A percentile compares a stretch with the other conserved stretches of the same genome.
Evolutionary conservation across 768 basidiomycete genomes (phyloP).

Genomic region (Russula sp.): DNA sequence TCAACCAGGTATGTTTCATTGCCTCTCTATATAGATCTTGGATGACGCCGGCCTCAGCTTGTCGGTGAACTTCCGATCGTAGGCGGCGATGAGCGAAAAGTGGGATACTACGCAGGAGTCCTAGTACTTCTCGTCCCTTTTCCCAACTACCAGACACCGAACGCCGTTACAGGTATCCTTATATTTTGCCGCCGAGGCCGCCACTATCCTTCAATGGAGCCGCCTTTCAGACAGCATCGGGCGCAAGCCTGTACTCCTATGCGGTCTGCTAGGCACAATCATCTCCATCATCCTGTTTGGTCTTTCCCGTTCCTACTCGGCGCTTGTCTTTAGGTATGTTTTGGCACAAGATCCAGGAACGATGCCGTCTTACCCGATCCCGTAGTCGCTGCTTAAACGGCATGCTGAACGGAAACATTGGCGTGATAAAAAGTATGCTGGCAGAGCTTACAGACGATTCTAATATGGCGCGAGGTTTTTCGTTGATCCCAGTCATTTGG

Average conservation of each 20-base stretch:
- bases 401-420: conserved; percentile 23
- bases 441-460: conserved; percentile 57
- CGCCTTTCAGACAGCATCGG: conserved; percentile 40
- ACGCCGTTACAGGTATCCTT: conserved; percentile 34
- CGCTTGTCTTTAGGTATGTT: conserved; percentile 25
- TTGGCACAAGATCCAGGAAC: not conserved
- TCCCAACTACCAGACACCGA: not conserved
- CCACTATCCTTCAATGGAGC: conserved; percentile 42
- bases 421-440: conserved; percentile 68
- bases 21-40: too few species aligned
- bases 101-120: conserved; percentile 44
- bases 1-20: conserved; percentile 36
- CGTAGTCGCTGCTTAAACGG: conserved; percentile 9
- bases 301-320: conserved; percentile 30
- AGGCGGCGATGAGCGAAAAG: conserved; percentile 37
- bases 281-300: conserved; percentile 33
- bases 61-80: conserved; percentile 37
- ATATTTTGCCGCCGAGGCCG: conserved; percentile 40
- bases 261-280: conserved; percentile 29
- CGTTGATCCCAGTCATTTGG: conserved; percentile 29
- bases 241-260: conserved; percentile 40
- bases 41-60: conserved; percentile 28
- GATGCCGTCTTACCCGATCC: not conserved
- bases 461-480: conserved; percentile 41
- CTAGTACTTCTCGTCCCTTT: conserved; percentile 32